A percentile compares a stretch with the other conserved stretches of the same genome.
phyloP scores from a whole-genome alignment of 2,329 filamentous ascomycete genomes.

The Colletotrichum brevisporum region DNA sequence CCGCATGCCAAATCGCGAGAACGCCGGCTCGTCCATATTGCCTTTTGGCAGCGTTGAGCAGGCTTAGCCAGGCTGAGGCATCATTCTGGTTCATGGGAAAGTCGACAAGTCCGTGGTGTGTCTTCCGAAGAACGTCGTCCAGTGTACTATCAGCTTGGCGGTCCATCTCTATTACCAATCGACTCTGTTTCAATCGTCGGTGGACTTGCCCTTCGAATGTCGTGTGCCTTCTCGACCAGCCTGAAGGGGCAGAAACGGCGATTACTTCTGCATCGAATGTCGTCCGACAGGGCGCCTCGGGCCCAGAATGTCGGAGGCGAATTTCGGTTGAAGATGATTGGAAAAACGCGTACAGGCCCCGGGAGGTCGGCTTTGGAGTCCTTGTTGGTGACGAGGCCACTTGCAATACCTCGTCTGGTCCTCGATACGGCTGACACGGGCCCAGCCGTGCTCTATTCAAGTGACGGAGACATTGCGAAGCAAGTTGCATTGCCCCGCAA shows the following conservation, averaged over 20 bases:
- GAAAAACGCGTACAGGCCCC: no score
- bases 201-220: background rate
- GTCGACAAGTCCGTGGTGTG: constrained; percentile 2
- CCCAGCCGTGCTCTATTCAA: constrained; percentile 44
- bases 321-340: background rate
- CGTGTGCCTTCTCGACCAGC: background rate
- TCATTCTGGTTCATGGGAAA: constrained; percentile 36
- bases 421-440: constrained; percentile 29
- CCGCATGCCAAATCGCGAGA: constrained; percentile 45
- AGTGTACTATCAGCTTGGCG: background rate
- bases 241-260: background rate
- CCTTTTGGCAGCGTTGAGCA: constrained; percentile 42
- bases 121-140: background rate
- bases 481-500: constrained; percentile 42
- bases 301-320: background rate
- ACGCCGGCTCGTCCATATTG: constrained; percentile 44
- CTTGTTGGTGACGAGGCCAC: constrained; percentile 4
- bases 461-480: constrained; percentile 41
- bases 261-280: background rate
- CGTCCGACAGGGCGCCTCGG: background rate
- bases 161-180: no score
- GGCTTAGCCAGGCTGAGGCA: constrained; percentile 42
- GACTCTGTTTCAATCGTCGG: no score
- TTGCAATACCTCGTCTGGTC: constrained; percentile 22
- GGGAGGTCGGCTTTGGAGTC: background rate